Base-by-base conservation (phyloP, 441 rosid genomes). In the Viola pubescens region DNA sequence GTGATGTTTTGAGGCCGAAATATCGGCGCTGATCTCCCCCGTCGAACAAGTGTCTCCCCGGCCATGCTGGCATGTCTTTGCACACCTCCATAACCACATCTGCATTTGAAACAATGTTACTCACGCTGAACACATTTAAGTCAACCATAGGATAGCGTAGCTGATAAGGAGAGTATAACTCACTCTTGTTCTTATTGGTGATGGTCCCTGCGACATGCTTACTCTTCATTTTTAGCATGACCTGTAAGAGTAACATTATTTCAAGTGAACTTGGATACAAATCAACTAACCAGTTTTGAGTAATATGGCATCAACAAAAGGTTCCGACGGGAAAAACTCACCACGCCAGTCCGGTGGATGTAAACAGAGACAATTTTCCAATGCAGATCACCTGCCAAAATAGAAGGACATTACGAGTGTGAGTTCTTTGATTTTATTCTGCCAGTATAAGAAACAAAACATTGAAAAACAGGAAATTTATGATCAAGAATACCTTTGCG, bases 161-260 rank as follows among this genome's bases (percentile, higher is more conserved):
- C 41, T 5, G 38, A n/a, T n/a, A 6, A 13, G 57, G 42, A 37
- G 42, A 38, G 34, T 6, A 42, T 12, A 55, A 14, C 79, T 67
- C 68, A 88, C 97, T 85, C 73, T 91, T 91, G 57, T 85, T 82
- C 82, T 86, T 91, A 59, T 91, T 91, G 48, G 92, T 88, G 62
- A 88, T 78, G 52, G 95, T 86, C 44, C 84, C 85, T n/a, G 80
- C 92, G 0, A 82, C 92, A 67, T 83, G 95, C 67, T 77, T 86
- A 75, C 96, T 91, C 68, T 84, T 88, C 91, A 79, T 91, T 75
- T 85, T 91, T 62, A 91, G 74, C 74, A 76, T 76, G 63, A 86
- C 96, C 84, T 85, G 71, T 54, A 58, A 12, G 4, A 44, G 12
- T 13, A 43, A 7, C 42, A 40, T 7, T 4, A 6, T 40, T 49